These are phyloP conservation scores for Linum usitatissimum DNA, from an alignment of 345 rosid genomes.

Conservation along the genomic window DNA sequence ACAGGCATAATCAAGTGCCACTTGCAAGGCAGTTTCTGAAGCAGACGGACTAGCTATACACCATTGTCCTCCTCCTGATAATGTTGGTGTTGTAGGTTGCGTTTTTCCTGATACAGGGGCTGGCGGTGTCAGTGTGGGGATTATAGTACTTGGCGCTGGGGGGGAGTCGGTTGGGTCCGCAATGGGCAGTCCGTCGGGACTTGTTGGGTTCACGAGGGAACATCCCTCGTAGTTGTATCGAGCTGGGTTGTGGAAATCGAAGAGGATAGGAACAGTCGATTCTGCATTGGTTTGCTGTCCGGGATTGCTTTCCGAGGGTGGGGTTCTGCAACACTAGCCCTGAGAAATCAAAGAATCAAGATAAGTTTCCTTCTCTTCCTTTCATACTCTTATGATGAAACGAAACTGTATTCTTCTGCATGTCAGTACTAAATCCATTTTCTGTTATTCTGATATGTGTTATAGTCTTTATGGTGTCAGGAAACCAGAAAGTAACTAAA, in stretches of 20 bases:
- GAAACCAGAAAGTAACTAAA: conserved; percentile 2
- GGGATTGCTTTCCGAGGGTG: conserved; percentile 24
- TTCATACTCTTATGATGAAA: conserved; percentile 5
- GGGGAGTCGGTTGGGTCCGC: background rate
- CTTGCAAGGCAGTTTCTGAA: conserved; percentile 73
- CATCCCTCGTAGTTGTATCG: conserved; percentile 17
- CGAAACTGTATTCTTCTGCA: background rate
- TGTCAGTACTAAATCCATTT: too few species aligned
- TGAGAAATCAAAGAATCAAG: conserved; percentile 23
- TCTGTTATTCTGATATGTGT: too few species aligned
- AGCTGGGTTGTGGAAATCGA: conserved; percentile 19
- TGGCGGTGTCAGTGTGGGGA: conserved; percentile 10
- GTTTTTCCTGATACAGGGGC: conserved; percentile 1
- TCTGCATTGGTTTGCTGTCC: conserved; percentile 12
- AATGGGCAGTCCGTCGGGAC: conserved; percentile 25
- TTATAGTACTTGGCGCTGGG: conserved; percentile 25
- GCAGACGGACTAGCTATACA: conserved; percentile 70
- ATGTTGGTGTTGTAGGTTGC: conserved; percentile 19
- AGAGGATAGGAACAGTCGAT: conserved; percentile 21
- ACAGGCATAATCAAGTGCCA: conserved; percentile 92
- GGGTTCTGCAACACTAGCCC: conserved; percentile 33
- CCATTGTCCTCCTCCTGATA: conserved; percentile 59
- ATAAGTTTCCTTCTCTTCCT: conserved; percentile 11
- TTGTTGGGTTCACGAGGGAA: conserved; percentile 70
- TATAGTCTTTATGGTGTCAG: background rate